Evolutionary conservation across 176 grass and related monocot species (phyloP).

Genomic region (Juncus inflexus): DNA sequence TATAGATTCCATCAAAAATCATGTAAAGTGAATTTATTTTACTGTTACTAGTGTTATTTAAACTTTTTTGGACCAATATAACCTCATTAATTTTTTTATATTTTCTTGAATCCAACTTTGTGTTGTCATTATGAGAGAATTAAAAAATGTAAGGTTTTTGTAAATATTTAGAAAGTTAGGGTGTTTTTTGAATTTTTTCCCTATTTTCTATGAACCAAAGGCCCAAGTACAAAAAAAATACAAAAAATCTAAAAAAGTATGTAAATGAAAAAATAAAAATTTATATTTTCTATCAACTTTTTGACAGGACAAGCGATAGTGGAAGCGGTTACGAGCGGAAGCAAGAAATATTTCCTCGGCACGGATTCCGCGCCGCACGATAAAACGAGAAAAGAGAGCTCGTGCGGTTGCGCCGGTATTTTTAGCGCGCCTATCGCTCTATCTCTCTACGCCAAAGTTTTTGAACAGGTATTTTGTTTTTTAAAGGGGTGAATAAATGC

Average conservation of each 20-base stretch:
- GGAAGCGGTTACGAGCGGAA: constrained; percentile 87
- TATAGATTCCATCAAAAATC: no score
- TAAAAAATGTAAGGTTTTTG: no score
- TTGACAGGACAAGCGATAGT: constrained; percentile 71
- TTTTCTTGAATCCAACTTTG: not conserved
- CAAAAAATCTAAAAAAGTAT: no score
- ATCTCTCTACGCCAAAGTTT: constrained; percentile 85
- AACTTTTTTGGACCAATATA: constrained; percentile 5
- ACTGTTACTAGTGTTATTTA: not conserved
- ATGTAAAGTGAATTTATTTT: no score
- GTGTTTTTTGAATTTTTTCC: no score
- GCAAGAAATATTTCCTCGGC: constrained; percentile 71
- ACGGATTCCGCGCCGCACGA: constrained; percentile 92
- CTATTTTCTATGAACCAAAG: no score
- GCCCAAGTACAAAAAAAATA: not conserved
- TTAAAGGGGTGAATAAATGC: no score
- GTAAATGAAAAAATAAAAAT: no score
- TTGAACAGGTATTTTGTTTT: constrained; percentile 67
- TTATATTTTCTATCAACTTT: constrained; percentile 17
- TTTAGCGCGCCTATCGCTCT: constrained; percentile 77
- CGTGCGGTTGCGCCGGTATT: constrained; percentile 96
- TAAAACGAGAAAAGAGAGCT: constrained; percentile 70
- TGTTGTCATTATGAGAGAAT: no score
- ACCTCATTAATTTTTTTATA: not conserved
- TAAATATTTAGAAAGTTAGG: no score